Base-by-base conservation (phyloP, 495 filamentous ascomycete genomes). In the Oidiodendron maius region DNA sequence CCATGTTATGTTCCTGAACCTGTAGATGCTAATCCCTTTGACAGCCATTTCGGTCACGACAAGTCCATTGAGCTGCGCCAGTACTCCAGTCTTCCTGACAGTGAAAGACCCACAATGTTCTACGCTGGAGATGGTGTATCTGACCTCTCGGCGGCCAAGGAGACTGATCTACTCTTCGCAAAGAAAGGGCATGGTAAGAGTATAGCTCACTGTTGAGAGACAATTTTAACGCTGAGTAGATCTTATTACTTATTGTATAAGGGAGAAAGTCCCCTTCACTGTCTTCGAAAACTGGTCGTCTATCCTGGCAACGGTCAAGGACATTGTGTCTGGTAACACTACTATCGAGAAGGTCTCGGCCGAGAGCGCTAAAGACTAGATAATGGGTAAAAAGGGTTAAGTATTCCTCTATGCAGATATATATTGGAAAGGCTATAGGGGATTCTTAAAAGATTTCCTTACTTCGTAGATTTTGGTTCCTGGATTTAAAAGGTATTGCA, bases 71-170 rank as follows among this genome's bases (percentile, higher is more conserved):
- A 87, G 53, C 89, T 98, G 57, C 81, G 86, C 54, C 86, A 84
- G 1, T 96, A 96, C 61, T 78, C 84, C n/a, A 61, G 64, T 37
- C 73, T 93, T 10, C 84, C 88, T 0, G 74, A 76, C 3, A 66
- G 68, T 13, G 68, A 82, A 48, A 72, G 89, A 44, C 90, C 90
- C 0, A 77, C 76, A 9, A 75, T 95, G 63, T 83, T 95, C 52
- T 96, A 96, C 56, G 90, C 89, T 20, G 90, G 90, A 40, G 90
- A 96, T 51, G 90, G 90, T 21, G 87, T 95, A 0, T 91, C 86
- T 1, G 90, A 96, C 60, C 69, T 96, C 36, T 90, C 85, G 24
- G 90, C 90, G 9, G 90, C 90, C 1, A 76, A 80, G 41, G 89
- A 96, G 65, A 94, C 90, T 13, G 87, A 96, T 60, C 63, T 96